phyloP scores from a whole-genome alignment of 1,139 yeast genomes.

The Meyerozyma athensensis region DNA sequence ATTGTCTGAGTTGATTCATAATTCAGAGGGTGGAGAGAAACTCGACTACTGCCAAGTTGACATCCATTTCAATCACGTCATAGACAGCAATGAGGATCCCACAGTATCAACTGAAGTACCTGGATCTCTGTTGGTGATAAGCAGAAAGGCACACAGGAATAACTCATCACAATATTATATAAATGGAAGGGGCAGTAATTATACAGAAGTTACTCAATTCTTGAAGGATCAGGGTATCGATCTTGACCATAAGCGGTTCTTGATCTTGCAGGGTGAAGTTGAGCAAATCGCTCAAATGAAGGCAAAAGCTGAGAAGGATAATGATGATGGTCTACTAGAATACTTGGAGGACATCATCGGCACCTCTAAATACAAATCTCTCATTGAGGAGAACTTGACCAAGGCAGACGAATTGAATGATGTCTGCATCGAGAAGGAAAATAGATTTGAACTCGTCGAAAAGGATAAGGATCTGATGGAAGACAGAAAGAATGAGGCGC shows the following conservation, averaged over 20 bases:
- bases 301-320: constrained; percentile 88
- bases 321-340: constrained; percentile 90
- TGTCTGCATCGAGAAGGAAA: constrained; percentile 74
- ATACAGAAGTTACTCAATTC: constrained; percentile 72
- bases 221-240: constrained; percentile 87
- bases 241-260: constrained; percentile 87
- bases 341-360: constrained; percentile 96
- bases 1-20: constrained; percentile 84
- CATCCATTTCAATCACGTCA: constrained; percentile 79
- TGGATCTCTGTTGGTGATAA: constrained; percentile 59
- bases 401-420: constrained; percentile 71
- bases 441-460: constrained; percentile 73
- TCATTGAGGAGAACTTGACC: constrained; percentile 61
- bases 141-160: constrained; percentile 74
- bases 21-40: constrained; percentile 64
- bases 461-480: constrained; percentile 71
- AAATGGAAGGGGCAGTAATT: constrained; percentile 64
- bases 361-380: constrained; percentile 74
- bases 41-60: constrained; percentile 83
- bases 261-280: constrained; percentile 96
- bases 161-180: constrained; percentile 78
- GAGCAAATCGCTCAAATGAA: constrained; percentile 99
- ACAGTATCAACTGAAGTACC: constrained; percentile 38
- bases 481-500: constrained; percentile 63
- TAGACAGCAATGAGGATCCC: constrained; percentile 52